Evolutionary conservation across 176 grass and related monocot genomes (phyloP).

Genomic region (Hyparrhenia diplandra): DNA sequence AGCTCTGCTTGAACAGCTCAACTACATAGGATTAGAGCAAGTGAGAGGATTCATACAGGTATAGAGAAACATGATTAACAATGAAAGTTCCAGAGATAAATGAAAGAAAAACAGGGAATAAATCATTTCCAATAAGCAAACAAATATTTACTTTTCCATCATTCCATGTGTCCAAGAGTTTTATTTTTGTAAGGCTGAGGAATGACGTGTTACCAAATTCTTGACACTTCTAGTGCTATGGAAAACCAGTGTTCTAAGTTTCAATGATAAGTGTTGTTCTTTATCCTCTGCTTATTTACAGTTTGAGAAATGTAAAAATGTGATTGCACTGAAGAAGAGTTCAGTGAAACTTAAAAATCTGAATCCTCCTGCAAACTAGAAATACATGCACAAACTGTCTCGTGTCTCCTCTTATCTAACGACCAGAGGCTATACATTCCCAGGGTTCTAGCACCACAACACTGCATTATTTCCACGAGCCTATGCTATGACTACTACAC

Average conservation of each 20-base stretch:
- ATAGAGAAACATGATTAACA: neutral
- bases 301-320: neutral
- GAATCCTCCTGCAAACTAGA: neutral
- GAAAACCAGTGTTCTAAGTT: neutral
- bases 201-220: neutral
- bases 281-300: neutral
- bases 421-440: neutral
- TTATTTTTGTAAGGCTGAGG: neutral
- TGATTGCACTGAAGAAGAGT: neutral
- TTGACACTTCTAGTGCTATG: neutral
- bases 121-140: neutral
- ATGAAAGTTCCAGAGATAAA: neutral
- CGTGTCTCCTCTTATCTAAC: neutral
- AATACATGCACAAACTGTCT: neutral
- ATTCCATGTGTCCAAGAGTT: neutral
- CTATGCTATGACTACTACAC: neutral
- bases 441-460: no score
- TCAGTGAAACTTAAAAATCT: neutral
- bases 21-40: neutral
- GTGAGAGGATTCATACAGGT: conserved; percentile 1
- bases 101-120: neutral
- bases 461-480: neutral
- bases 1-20: neutral
- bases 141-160: neutral
- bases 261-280: neutral